Evolutionary conservation across 73 alveolate species (phyloP).

Genomic region (Paraurostyla sp.): DNA sequence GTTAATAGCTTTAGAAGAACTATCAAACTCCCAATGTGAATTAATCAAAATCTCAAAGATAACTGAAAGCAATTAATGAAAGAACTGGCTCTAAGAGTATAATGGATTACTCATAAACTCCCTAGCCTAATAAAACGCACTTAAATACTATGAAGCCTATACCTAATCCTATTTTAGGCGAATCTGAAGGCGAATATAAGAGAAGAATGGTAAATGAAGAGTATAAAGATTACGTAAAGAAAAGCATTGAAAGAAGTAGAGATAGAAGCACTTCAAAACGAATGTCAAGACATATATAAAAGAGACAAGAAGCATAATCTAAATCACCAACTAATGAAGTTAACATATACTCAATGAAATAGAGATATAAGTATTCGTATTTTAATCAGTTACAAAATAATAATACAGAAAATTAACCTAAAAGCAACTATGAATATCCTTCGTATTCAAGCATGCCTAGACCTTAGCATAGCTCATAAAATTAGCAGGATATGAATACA

Average conservation of each 20-base stretch:
- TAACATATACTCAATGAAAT: constrained; percentile 10
- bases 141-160: background rate
- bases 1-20: background rate
- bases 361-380: constrained; percentile 47
- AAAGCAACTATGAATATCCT: background rate
- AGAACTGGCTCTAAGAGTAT: background rate
- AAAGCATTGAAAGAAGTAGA: background rate
- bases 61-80: constrained; percentile 13
- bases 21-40: background rate
- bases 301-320: constrained; percentile 24
- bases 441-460: constrained; percentile 22
- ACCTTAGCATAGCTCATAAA: background rate
- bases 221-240: constrained; percentile 35
- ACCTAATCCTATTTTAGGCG: constrained; percentile 51
- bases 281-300: constrained; percentile 20
- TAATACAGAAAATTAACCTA: background rate
- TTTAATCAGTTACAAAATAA: background rate
- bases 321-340: constrained; percentile 38
- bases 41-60: constrained; percentile 4
- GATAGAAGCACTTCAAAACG: constrained; percentile 27
- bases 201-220: background rate
- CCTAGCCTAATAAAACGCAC: background rate
- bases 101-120: constrained; percentile 18
- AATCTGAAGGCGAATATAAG: constrained; percentile 51
- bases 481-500: background rate